Evolutionary conservation across 2,329 filamentous ascomycete species (phyloP).

Genomic region (Pyrenophora seminiperda): DNA sequence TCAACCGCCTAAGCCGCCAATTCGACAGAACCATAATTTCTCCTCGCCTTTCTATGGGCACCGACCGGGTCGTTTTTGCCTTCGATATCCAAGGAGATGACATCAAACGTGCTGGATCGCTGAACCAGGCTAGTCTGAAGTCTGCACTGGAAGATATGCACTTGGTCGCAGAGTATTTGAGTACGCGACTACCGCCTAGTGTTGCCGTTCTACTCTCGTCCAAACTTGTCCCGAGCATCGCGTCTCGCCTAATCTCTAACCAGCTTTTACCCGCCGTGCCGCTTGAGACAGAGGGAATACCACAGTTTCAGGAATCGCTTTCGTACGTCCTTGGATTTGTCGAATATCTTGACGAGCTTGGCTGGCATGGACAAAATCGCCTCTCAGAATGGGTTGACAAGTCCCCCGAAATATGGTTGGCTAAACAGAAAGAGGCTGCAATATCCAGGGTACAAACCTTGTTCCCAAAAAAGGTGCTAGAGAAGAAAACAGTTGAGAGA

Average conservation of each 20-base stretch:
- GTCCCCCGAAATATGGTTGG: conserved; percentile 82
- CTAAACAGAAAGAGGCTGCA: conserved; percentile 78
- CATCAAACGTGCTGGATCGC: conserved; percentile 37
- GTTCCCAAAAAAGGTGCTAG: conserved; percentile 69
- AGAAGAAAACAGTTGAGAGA: conserved; percentile 74
- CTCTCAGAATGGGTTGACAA: conserved; percentile 80
- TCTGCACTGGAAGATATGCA: conserved; percentile 40
- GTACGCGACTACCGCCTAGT: conserved; percentile 55
- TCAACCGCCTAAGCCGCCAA: conserved; percentile 65
- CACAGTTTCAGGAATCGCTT: conserved; percentile 73
- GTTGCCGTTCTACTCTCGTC: conserved; percentile 64
- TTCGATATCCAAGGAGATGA: conserved; percentile 44
- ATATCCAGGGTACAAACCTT: conserved; percentile 75
- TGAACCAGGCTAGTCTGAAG: conserved; percentile 37
- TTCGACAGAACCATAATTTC: conserved; percentile 66
- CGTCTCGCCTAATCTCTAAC: conserved; percentile 68
- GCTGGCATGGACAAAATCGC: conserved; percentile 66
- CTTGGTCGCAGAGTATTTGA: conserved; percentile 57
- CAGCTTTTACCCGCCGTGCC: conserved; percentile 83
- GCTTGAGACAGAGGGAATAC: conserved; percentile 71
- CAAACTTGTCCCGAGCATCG: conserved; percentile 71
- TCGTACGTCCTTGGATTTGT: conserved; percentile 69
- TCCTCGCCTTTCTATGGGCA: conserved; percentile 58
- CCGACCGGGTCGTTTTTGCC: conserved; percentile 43
- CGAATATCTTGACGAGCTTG: conserved; percentile 62